Evolutionary conservation across 2,329 filamentous ascomycete genomes (phyloP).

Genomic region (Teratosphaeria viscida): DNA sequence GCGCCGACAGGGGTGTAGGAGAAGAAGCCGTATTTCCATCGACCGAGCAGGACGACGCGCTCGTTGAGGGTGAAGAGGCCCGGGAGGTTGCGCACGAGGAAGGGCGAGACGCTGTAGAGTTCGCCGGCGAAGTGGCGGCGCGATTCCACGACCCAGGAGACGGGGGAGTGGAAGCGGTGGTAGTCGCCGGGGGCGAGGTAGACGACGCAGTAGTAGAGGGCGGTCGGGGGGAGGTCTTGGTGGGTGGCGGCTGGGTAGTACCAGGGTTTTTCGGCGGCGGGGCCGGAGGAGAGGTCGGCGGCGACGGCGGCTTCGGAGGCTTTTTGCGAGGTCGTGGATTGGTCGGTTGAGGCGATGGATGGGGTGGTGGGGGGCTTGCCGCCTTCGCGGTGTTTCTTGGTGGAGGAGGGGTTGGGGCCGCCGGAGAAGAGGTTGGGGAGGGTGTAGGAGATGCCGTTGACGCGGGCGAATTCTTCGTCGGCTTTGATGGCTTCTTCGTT

Average conservation of each 20-base stretch:
- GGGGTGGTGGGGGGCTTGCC: constrained; percentile 17
- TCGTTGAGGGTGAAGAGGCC: constrained; percentile 96
- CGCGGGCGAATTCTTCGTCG: constrained; percentile 83
- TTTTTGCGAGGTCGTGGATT: constrained; percentile 56
- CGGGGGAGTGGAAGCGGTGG: constrained; percentile 93
- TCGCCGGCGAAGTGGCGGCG: constrained; percentile 97
- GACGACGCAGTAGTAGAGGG: constrained; percentile 86
- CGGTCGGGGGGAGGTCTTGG: constrained; percentile 40
- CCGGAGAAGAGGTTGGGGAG: constrained; percentile 81
- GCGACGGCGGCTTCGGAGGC: constrained; percentile 74
- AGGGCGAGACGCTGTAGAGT: constrained; percentile 88
- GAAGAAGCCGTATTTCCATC: constrained; percentile 98
- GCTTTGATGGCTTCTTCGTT: constrained; percentile 59
- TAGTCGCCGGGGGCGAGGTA: constrained; percentile 97
- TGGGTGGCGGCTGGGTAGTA: constrained; percentile 27
- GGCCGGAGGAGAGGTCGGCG: constrained; percentile 63
- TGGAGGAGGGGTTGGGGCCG: not conserved
- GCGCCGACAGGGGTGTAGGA: constrained; percentile 90
- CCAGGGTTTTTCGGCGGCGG: constrained; percentile 46
- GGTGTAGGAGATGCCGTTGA: constrained; percentile 94
- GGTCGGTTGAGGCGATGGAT: constrained; percentile 45
- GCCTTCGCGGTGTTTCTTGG: constrained; percentile 23
- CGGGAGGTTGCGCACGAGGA: constrained; percentile 82
- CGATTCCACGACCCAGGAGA: constrained; percentile 88
- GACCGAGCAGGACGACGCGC: constrained; percentile 80